Percentiles rank a stretch among this genome's conserved stretches.
Conservation (phyloP, 2,329 filamentous ascomycete genomes). For the Diaporthe eres region DNA sequence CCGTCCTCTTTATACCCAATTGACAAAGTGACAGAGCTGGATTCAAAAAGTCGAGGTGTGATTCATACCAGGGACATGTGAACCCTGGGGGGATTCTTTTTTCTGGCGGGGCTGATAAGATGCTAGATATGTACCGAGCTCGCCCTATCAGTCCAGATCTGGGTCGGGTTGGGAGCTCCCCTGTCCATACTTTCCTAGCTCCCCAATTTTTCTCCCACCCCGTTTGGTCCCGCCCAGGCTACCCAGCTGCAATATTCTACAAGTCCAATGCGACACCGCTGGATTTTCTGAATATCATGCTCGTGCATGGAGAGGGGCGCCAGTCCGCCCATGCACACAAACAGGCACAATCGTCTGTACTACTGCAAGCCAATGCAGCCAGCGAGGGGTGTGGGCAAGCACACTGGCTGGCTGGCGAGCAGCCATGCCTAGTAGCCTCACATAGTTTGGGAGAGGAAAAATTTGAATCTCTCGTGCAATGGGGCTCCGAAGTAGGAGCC, state of each 20-base stretch:
- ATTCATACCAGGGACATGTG: constrained; percentile 33
- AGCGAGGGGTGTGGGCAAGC: neutral
- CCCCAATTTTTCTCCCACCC: constrained; percentile 3
- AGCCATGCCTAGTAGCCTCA: neutral
- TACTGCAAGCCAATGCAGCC: constrained; percentile 25
- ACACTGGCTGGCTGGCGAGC: neutral
- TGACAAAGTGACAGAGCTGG: constrained; percentile 33
- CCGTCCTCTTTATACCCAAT: constrained; percentile 42
- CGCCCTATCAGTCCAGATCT: constrained; percentile 19
- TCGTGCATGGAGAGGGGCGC: constrained; percentile 1
- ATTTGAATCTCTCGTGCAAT: constrained; percentile 14
- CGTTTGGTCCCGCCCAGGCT: neutral
- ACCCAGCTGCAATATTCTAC: neutral
- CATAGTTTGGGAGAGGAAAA: constrained; percentile 20
- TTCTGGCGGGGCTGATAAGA: constrained; percentile 39
- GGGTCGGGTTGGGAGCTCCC: constrained; percentile 14
- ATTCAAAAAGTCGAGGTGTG: constrained; percentile 32
- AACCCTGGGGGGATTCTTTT: constrained; percentile 29
- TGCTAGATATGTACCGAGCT: constrained; percentile 28
- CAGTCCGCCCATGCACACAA: neutral
- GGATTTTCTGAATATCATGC: neutral
- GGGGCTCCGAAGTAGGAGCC: constrained; percentile 29
- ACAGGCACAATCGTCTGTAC: neutral
- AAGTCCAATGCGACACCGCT: neutral
- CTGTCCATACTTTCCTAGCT: constrained; percentile 16